Base-by-base conservation (phyloP, 2,329 filamentous ascomycete genomes). In the Plectosphaerella cucumerina region DNA sequence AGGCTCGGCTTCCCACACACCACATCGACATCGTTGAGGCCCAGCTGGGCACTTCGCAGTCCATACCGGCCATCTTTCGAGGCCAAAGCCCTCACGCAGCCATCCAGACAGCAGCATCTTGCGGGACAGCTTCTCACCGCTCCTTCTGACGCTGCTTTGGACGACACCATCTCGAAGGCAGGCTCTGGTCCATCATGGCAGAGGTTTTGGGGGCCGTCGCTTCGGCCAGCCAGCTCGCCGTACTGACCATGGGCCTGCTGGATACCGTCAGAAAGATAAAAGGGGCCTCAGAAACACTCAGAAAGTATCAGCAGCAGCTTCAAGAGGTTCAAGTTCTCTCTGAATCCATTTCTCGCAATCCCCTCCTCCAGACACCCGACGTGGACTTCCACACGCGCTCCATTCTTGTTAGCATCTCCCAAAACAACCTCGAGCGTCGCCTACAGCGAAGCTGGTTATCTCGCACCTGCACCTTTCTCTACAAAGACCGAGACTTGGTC, bases 211-310 rank as follows among this genome's bases (percentile, higher is more conserved):
- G 59, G 6, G 56, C 59, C 15, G 56, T 55, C 15, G 59, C 58
- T 5, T 51, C 57, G 4, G 59, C 58, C 15, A 34, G 39, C 22
- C 59, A 61, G 33, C 52, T 61, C 3, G 52, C 52, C 4, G 6
- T 2, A 1, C 45, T 41, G 3, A 58, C 57, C 39, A 51, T 56
- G 22, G 56, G 54, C 3, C 9, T 60, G 4, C 43, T 60, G 17
- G 56, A 60, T 6, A 12, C 55, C 12, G 11, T 58, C n/a, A 52
- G 22, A 5, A 60, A 57, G 50, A 60, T 59, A 60, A 61, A 60
- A 60, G 58, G 53, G 6, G 54, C 51, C 2, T 49, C 57, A 0
- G 53, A 54, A 22, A 47, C 57, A 0, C 44, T 61, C 4, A 39
- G 53, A 48, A 26, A 22, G 21, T 60, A 61, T 37, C 43, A 61